Base-by-base conservation (phyloP, 306 rosid species). In the Dryas octopetala region DNA sequence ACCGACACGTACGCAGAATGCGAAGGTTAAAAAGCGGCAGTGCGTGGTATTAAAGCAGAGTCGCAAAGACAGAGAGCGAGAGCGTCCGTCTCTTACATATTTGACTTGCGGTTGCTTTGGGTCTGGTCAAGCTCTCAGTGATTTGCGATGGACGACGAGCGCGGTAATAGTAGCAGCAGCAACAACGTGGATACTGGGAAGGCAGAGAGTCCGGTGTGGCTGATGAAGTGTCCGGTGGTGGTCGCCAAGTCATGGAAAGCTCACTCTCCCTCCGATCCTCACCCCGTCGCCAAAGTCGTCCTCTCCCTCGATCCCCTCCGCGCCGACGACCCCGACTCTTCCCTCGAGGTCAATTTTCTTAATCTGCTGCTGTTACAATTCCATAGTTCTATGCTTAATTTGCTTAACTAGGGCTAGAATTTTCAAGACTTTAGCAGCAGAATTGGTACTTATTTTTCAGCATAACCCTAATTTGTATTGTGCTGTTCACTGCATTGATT, bases 201-300 rank as follows among this genome's bases (percentile, higher is more conserved):
- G 74, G 88, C 97, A 0, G 99, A 95, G 79, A 88, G 93, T 84
- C 90, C 97, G 40, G 99, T 92, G 73, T 95, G 99, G 98, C 74
- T 96, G 74, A 96, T 96, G 99, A 96, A 96, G 92, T 91, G 97
- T 41, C 99, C 98, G 3, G 55, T 87, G 67, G 92, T 78, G 1
- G 97, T 96, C 16, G 91, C 99, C 0, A 96, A 92, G 84, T 88
- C 98, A 15, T 96, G 99, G 99, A 88, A 88, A 76, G 75, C 86
- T 73, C 96, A 90, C 61, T 85, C 93, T 45, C 83, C 91, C 57
- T 89, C 97, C 1, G 97, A 87, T 46, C 81, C 90, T 45, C 89
- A 89, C 77, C 91, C 96, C 12, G 85, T 96, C 59, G 87, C 99
- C 19, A 96, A 96, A 81, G 99, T 96, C 70, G 89, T 96, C 14